A percentile compares a stretch with the other conserved stretches of the same genome.
These are phyloP conservation scores for Posidonia oceanica DNA, from an alignment of 116 monocot species.

Conservation along the genomic window DNA sequence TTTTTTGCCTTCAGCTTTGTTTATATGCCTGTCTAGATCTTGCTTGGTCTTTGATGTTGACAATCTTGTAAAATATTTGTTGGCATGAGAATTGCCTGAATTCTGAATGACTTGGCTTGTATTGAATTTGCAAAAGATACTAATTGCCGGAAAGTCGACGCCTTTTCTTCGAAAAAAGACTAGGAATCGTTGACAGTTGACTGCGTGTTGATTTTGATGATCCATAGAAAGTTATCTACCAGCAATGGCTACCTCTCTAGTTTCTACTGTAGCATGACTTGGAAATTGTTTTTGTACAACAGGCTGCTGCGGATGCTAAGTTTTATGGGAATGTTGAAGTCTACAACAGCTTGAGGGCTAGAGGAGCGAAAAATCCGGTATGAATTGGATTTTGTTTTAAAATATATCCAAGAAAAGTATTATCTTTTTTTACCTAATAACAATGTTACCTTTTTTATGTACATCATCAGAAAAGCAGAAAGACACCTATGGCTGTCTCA, in stretches of 20 bases:
- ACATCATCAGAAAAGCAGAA: conserved; percentile 44
- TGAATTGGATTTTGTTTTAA: not conserved
- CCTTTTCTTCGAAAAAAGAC: not conserved
- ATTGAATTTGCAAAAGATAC: too few relatives aligned
- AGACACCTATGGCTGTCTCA: conserved; percentile 78
- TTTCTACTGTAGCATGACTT: not conserved
- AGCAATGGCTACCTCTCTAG: too few relatives aligned
- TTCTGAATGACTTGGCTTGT: not conserved
- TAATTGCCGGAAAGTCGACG: not conserved
- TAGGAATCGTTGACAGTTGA: not conserved
- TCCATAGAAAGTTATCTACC: too few relatives aligned
- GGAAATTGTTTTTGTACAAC: not conserved
- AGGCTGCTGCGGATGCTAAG: conserved; percentile 85
- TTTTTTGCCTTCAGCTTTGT: not conserved
- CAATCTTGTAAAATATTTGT: not conserved
- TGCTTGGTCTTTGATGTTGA: too few relatives aligned
- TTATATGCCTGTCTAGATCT: not conserved
- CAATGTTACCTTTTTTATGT: not conserved
- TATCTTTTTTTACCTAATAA: not conserved
- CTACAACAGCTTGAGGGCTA: conserved; percentile 55
- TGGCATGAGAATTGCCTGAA: not conserved
- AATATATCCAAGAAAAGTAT: not conserved
- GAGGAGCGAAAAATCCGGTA: conserved; percentile 72
- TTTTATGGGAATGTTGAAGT: conserved; percentile 64
- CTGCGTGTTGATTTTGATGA: too few relatives aligned